Base-by-base conservation (phyloP, 352 stramenopile species). In the Pythium biforme region DNA sequence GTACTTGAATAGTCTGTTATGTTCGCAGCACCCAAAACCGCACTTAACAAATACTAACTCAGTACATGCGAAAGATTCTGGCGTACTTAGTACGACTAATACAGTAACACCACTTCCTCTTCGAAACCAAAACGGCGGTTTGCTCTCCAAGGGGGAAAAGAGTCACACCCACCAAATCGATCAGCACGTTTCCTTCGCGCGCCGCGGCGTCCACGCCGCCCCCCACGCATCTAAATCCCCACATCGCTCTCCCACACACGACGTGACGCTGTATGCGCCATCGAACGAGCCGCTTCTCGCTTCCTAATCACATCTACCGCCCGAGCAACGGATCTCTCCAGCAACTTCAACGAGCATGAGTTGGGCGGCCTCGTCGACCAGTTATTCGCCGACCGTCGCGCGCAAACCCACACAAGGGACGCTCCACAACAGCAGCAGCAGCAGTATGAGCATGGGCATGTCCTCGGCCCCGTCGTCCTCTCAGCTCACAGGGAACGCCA, bases 291-390 rank as follows among this genome's bases (percentile, higher is more conserved):
- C 25, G 14, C 49, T 34, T 58, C 31, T 26, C 37, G 17, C 37
- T 10, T 11, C 12, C 33, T 23, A 17, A 33, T 22, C 25, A 43
- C 37, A 37, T 19, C n/a, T 57, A 33, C 29, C 41, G n/a, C 51
- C 20, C 2, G 20, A 58, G 22, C 45, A 49, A 58, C n/a, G n/a
- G 14, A 19, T 43, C 49, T 31, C 15, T 34, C 12, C 7, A 43
- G 9, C 52, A 58, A 58, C 52, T 58, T 58, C 52, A 58, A 58
- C 52, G 11, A 48, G 33, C 23, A 58, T 58, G 52, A 58, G 52
- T 22, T 58, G 52, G 52, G 52, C n/a, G 12, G 20, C 48, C 11
- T 19, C 23, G 1, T 63, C 55, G 20, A 48, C 43, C 12, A 20
- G 12, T 6, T 29, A 49, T 17, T 41, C 53, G 26, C 53, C 37